Base-by-base conservation (phyloP, 2,329 filamentous ascomycete species). In the Aspergillus tamarii region DNA sequence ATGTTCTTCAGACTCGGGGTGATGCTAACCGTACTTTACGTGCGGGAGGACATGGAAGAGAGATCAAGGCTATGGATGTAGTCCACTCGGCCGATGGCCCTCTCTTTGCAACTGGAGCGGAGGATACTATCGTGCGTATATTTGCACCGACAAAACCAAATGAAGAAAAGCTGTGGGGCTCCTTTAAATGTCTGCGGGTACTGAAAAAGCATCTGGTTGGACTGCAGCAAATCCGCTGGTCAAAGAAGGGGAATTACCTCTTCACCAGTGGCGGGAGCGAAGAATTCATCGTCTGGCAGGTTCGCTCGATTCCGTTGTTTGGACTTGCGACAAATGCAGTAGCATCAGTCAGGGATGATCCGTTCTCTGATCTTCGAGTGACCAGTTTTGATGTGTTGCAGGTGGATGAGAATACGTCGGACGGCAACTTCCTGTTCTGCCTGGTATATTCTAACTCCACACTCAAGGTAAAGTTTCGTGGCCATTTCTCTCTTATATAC, bases 201-300 rank as follows among this genome's bases (percentile, higher is more conserved):
- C 77, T 97, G 23, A 89, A 92, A 67, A 87, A 87, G 60, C 95
- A 99, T 74, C 90, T 88, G 1, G 90, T 93, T 0, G 95, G 94
- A 0, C 87, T 98, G 9, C 94, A 97, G 75, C 85, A 89, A 65
- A 81, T 97, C 1, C 85, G 85, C 64, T 98, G 93, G 92, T 88
- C 91, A 1, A 74, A 76, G 0, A 84, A 87, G 54, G 86, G 89
- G 2, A 76, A 82, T 1, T 91, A 90, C 69, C 85, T 99, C 2
- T 91, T 98, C 74, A 97, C 92, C 67, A 94, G 92, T 71, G 93
- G 88, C 7, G 95, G 94, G 0, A 89, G 88, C 65, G 94, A 97
- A 75, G 94, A 99, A 77, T 90, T 98, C 67, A 94, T 90, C 70
- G 85, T 94, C 12, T 99, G 95, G 94, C 85, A 87, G 46, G 77